Evolutionary conservation across 2,329 filamentous ascomycete genomes (phyloP).

Genomic region (Trichoderma brevicompactum): DNA sequence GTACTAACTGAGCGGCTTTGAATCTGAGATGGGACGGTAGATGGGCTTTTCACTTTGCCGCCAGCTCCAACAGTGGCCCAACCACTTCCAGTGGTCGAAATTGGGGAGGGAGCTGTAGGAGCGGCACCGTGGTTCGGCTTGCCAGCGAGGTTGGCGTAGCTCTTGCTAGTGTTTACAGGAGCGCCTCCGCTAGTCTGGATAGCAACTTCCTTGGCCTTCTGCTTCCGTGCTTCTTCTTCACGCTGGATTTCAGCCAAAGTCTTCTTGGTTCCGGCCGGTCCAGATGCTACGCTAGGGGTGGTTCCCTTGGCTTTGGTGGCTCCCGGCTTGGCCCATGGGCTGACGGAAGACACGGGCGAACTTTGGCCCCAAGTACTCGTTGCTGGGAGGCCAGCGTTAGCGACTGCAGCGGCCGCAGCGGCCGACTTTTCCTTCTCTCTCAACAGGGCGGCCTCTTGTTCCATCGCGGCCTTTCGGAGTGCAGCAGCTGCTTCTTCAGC

Average conservation of each 20-base stretch:
- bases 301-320: conserved; percentile 53
- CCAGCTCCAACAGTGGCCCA: conserved; percentile 97
- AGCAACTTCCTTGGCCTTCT: conserved; percentile 63
- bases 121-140: conserved; percentile 60
- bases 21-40: conserved; percentile 57
- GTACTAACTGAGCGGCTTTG: conserved; percentile 53
- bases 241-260: conserved; percentile 95
- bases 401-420: conserved; percentile 55
- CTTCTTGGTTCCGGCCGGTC: conserved; percentile 66
- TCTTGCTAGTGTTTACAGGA: conserved; percentile 65
- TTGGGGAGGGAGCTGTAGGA: conserved; percentile 39
- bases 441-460: conserved; percentile 72
- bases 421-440: conserved; percentile 61
- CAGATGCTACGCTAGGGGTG: conserved; percentile 34
- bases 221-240: conserved; percentile 83
- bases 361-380: conserved; percentile 87
- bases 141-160: conserved; percentile 91
- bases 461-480: conserved; percentile 74
- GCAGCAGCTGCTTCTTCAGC: conserved; percentile 80
- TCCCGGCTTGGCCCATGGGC: conserved; percentile 70
- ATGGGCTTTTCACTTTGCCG: conserved; percentile 83
- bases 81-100: conserved; percentile 54
- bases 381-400: conserved; percentile 80
- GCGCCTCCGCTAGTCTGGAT: conserved; percentile 50
- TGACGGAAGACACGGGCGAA: conserved; percentile 69